A percentile compares a stretch with the other conserved stretches of the same genome.
phyloP scores from a whole-genome alignment of 805 yeast genomes.

The Nakazawaea laoshanensis region DNA sequence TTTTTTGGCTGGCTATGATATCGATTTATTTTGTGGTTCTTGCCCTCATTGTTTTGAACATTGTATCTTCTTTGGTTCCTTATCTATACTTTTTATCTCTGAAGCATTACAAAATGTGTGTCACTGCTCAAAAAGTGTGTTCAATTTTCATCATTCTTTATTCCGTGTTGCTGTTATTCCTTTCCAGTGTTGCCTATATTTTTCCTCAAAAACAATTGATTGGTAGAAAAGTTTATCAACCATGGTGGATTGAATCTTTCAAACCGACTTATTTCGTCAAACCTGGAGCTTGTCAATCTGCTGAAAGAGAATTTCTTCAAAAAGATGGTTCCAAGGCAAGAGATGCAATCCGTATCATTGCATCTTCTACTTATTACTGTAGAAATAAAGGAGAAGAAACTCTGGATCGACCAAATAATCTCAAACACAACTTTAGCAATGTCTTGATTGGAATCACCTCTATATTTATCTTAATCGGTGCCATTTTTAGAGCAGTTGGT shows the following conservation, averaged over 20 bases:
- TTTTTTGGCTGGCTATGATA: slow-evolving; percentile 44
- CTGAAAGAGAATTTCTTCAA: slow-evolving; percentile 36
- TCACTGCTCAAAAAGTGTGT: slow-evolving; percentile 45
- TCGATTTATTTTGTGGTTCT: slow-evolving; percentile 42
- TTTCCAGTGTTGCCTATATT: slow-evolving; percentile 43
- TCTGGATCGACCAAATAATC: slow-evolving; percentile 22
- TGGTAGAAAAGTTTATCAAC: slow-evolving; percentile 45
- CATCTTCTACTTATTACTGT: slow-evolving; percentile 37
- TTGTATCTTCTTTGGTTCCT: slow-evolving; percentile 55
- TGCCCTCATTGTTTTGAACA: slow-evolving; percentile 59
- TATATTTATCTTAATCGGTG: slow-evolving; percentile 38
- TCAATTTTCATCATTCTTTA: slow-evolving; percentile 38
- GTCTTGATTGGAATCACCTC: slow-evolving; percentile 36
- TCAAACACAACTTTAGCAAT: slow-evolving; percentile 46
- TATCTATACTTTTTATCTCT: slow-evolving; percentile 45
- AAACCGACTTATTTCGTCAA: slow-evolving; percentile 49
- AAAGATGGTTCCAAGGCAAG: slow-evolving; percentile 37
- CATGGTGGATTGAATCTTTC: slow-evolving; percentile 73
- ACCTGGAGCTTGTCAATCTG: slow-evolving; percentile 40
- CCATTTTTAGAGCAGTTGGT: slow-evolving; percentile 41
- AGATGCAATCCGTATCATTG: slow-evolving; percentile 47
- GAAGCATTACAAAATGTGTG: slow-evolving; percentile 38
- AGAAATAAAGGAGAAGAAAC: slow-evolving; percentile 19
- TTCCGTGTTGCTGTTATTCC: slow-evolving; percentile 40
- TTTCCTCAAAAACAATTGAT: slow-evolving; percentile 41